phyloP scores from a whole-genome alignment of 441 rosid species.

The Rhodomyrtus psidioides region DNA sequence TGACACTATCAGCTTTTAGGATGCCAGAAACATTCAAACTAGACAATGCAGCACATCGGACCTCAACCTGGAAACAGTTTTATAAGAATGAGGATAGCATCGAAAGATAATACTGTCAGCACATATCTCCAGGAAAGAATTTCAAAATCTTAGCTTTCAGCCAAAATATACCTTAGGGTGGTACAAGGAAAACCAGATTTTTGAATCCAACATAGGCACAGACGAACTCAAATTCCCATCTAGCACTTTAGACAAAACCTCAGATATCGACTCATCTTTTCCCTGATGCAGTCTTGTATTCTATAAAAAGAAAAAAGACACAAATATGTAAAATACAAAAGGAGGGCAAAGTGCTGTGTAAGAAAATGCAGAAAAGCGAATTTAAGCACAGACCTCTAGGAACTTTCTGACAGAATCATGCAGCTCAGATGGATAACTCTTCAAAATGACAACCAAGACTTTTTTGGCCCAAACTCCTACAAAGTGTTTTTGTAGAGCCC shows the following conservation, averaged over 20 bases:
- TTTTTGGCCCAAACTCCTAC: constrained; percentile 76
- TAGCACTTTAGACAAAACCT: constrained; percentile 47
- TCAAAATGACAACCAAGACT: constrained; percentile 48
- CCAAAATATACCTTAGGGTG: constrained; percentile 71
- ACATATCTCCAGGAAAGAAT: background rate
- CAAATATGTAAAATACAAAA: constrained; percentile 1
- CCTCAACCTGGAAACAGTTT: constrained; percentile 51
- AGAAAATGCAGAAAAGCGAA: background rate
- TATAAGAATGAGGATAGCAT: constrained; percentile 3
- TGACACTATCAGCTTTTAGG: constrained; percentile 34
- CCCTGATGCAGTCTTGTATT: constrained; percentile 37
- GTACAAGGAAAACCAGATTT: constrained; percentile 80
- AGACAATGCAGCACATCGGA: constrained; percentile 71
- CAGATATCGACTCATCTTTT: constrained; percentile 44
- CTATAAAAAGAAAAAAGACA: constrained; percentile 24
- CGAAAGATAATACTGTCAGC: background rate
- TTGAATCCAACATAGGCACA: constrained; percentile 47
- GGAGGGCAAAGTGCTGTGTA: background rate
- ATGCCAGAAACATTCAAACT: constrained; percentile 41
- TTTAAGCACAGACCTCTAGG: constrained; percentile 49
- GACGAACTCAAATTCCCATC: constrained; percentile 57
- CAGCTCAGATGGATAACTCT: constrained; percentile 70
- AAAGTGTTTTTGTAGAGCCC: constrained; percentile 9
- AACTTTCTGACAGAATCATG: constrained; percentile 48
- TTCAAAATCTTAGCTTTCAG: background rate